Percentiles rank a stretch among this genome's conserved stretches.
Conservation (phyloP, 805 yeast genomes). For the Kluyveromyces dobzhanskii region DNA sequence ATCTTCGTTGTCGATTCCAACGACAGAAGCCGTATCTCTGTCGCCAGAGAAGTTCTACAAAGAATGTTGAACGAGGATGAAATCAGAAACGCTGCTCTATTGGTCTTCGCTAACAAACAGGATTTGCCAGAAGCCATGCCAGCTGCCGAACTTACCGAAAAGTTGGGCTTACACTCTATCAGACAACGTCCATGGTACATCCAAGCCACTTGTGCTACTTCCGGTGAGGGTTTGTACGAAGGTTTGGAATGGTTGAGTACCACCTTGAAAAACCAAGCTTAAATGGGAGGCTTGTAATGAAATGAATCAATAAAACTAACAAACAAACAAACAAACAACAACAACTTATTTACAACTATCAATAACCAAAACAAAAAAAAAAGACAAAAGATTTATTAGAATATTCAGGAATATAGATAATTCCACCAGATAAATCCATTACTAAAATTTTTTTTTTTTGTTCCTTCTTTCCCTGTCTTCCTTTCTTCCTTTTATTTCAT, state of each 20-base stretch:
- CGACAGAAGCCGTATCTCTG: constrained; percentile 95
- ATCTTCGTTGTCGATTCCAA: constrained; percentile 96
- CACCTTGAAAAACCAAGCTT: constrained; percentile 68
- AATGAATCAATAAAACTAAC: no score
- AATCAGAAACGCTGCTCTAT: constrained; percentile 89
- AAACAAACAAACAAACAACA: no score
- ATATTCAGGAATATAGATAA: no score
- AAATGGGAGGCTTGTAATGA: constrained; percentile 8
- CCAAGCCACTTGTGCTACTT: constrained; percentile 97
- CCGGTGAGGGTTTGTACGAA: constrained; percentile 97
- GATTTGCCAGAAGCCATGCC: constrained; percentile 99
- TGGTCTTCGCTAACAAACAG: constrained; percentile 97
- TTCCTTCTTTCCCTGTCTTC: no score
- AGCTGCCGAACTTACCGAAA: constrained; percentile 97
- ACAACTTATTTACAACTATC: no score
- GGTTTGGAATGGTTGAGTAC: constrained; percentile 96
- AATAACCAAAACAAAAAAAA: no score
- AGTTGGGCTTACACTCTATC: constrained; percentile 91
- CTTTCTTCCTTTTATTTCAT: no score
- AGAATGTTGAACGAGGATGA: constrained; percentile 98
- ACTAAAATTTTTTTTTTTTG: no score
- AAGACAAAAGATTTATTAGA: no score
- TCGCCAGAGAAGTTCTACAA: constrained; percentile 97
- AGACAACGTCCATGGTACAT: constrained; percentile 99
- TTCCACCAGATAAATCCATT: no score